Base-by-base conservation (phyloP, 805 yeast species). In the Candida awuae region DNA sequence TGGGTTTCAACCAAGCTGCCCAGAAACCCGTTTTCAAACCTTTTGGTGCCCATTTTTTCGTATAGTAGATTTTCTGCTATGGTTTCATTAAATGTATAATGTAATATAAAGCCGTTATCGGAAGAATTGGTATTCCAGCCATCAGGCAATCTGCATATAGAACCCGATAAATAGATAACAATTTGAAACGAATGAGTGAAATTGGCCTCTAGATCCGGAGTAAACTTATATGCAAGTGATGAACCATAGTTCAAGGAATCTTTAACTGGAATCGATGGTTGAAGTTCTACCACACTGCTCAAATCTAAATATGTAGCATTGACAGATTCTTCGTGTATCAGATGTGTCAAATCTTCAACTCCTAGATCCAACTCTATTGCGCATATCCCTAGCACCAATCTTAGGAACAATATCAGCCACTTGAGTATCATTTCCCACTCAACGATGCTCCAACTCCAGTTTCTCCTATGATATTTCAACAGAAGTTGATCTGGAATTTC, bases 111-210 rank as follows among this genome's bases (percentile, higher is more conserved):
- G 3, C 59, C 59, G 38, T 56, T 55, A 7, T 32, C 28, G 0
- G 40, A n/a, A 10, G 31, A 18, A 13, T 23, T 17, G 3, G 32
- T 16, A 25, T 45, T 41, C 50, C 48, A 49, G 3, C 26, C 35
- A 1, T 30, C 36, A 1, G 67, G 66, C n/a, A 58, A 29, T 5
- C 55, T 45, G 45, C 78, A 73, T 12, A 74, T 61, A 38, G 72
- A 71, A 2, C 76, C 80, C 13, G 75, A 67, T 14, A 74, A 42
- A 46, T 70, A 74, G 31, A 73, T 59, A 53, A 73, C 57, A 38
- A 64, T 58, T 47, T 73, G 68, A 49, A 66, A 71, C 44, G 61
- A 61, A 29, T 63, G 41, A 8, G 39, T 37, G 16, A 28, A 38
- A 19, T 38, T 30, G 3, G 37, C 18, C 8, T 25, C 19, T 8